phyloP scores from a whole-genome alignment of 495 filamentous ascomycete species.

The Glarea lozoyensis region DNA sequence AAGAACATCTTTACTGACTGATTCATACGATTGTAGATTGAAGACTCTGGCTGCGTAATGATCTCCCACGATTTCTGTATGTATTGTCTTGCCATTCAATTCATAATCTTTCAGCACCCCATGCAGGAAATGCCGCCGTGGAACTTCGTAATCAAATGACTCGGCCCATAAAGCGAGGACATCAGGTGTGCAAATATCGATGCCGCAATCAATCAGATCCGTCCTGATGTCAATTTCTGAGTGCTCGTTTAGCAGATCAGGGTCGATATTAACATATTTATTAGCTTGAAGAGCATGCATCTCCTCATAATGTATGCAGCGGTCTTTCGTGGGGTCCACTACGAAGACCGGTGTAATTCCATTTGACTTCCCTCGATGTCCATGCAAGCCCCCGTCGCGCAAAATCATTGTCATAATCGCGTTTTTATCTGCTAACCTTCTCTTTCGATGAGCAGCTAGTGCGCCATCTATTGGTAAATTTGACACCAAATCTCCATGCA shows the following conservation, averaged over 20 bases:
- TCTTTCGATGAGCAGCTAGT: constrained; percentile 69
- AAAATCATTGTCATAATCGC: constrained; percentile 98
- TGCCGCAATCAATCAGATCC: constrained; percentile 88
- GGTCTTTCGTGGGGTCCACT: constrained; percentile 66
- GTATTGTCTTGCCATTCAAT: constrained; percentile 89
- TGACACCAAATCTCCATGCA: constrained; percentile 90
- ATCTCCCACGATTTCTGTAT: constrained; percentile 76
- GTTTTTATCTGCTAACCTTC: constrained; percentile 78
- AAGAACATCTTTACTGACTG: constrained; percentile 81
- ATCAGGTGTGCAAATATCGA: constrained; percentile 97
- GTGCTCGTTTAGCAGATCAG: constrained; percentile 55
- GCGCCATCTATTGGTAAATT: constrained; percentile 77
- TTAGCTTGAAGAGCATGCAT: constrained; percentile 39
- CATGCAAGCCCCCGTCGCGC: constrained; percentile 58
- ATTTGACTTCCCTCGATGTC: constrained; percentile 65
- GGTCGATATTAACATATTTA: constrained; percentile 57
- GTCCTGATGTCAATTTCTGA: constrained; percentile 69
- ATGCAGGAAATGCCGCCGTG: constrained; percentile 79
- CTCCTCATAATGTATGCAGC: constrained; percentile 93
- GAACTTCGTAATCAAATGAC: constrained; percentile 91
- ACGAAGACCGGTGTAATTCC: constrained; percentile 75
- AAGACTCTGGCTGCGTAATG: constrained; percentile 76
- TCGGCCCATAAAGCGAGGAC: constrained; percentile 93
- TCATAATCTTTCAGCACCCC: constrained; percentile 95
- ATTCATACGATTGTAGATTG: constrained; percentile 83